A percentile compares a stretch with the other conserved stretches of the same genome.
These are phyloP conservation scores for Echium plantagineum DNA, from an alignment of 257 asterid genomes.

Conservation along the genomic window DNA sequence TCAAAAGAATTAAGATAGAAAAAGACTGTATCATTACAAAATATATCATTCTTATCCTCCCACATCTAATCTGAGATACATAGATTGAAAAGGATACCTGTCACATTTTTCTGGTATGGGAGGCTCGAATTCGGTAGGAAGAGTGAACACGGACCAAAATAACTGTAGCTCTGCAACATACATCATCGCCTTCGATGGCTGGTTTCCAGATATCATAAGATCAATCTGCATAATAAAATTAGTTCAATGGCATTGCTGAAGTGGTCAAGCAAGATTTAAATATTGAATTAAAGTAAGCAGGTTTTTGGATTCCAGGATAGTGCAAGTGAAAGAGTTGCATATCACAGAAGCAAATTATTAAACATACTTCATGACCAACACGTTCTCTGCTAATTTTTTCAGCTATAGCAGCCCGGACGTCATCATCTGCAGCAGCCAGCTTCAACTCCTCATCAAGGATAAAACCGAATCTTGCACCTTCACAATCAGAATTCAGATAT, in stretches of 20 bases:
- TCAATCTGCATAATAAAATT: slow-evolving; percentile 40
- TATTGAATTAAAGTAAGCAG: neutral
- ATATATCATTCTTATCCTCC: neutral
- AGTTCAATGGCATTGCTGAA: neutral
- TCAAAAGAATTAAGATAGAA: too few species aligned
- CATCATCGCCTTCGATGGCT: slow-evolving; percentile 63
- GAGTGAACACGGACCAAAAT: slow-evolving; percentile 61
- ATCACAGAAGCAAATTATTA: neutral
- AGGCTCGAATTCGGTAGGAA: slow-evolving; percentile 52
- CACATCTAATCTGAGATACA: neutral
- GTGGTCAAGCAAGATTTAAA: slow-evolving; percentile 4
- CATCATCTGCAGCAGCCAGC: slow-evolving; percentile 69
- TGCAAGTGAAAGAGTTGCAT: neutral
- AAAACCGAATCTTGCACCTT: slow-evolving; percentile 87
- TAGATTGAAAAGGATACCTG: slow-evolving; percentile 24
- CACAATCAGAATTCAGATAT: slow-evolving; percentile 7
- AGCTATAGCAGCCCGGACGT: slow-evolving; percentile 63
- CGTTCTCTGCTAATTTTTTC: slow-evolving; percentile 94
- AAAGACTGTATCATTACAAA: neutral
- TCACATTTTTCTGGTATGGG: slow-evolving; percentile 49
- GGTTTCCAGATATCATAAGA: slow-evolving; percentile 80
- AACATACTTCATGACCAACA: slow-evolving; percentile 72
- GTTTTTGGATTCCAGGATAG: neutral
- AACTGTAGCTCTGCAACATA: slow-evolving; percentile 68
- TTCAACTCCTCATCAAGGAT: slow-evolving; percentile 66